phyloP scores from a whole-genome alignment of 2,329 filamentous ascomycete species.

The Claviceps fusiformis region DNA sequence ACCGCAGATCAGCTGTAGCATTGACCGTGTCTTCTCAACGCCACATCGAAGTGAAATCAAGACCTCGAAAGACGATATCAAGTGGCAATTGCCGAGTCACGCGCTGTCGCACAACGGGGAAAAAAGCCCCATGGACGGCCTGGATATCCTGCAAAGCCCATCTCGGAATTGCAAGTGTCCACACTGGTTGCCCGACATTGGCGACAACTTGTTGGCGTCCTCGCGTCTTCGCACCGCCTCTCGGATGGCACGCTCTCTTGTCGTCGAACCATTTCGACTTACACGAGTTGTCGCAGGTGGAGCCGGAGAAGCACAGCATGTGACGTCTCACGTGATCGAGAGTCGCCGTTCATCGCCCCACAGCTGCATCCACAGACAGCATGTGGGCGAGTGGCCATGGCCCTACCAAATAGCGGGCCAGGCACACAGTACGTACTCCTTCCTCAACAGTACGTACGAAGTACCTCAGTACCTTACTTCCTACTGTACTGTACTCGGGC shows the following conservation, averaged over 20 bases:
- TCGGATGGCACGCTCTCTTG: background rate
- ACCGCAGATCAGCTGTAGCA: background rate
- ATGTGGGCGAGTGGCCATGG: background rate
- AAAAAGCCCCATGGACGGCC: background rate
- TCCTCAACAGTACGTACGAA: no score
- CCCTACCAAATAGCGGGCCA: background rate
- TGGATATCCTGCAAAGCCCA: background rate
- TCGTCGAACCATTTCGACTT: conserved; percentile 5
- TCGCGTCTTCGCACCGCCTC: background rate
- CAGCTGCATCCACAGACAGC: no score
- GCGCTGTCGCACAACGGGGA: background rate
- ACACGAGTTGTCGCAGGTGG: conserved; percentile 5
- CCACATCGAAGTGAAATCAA: background rate
- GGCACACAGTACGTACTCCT: background rate
- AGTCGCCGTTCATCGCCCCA: background rate
- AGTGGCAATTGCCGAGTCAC: background rate
- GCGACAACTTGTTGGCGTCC: conserved; percentile 1
- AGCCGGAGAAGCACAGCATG: background rate
- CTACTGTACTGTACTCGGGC: background rate
- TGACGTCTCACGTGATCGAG: conserved; percentile 3
- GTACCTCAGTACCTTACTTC: background rate
- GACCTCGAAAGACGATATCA: conserved; percentile 3
- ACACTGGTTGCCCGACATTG: background rate
- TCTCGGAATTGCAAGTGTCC: background rate
- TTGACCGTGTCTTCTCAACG: background rate